Percentiles rank a stretch among this genome's conserved stretches.
Conservation (phyloP, 2,329 filamentous ascomycete species). For the Fusarium sp. region DNA sequence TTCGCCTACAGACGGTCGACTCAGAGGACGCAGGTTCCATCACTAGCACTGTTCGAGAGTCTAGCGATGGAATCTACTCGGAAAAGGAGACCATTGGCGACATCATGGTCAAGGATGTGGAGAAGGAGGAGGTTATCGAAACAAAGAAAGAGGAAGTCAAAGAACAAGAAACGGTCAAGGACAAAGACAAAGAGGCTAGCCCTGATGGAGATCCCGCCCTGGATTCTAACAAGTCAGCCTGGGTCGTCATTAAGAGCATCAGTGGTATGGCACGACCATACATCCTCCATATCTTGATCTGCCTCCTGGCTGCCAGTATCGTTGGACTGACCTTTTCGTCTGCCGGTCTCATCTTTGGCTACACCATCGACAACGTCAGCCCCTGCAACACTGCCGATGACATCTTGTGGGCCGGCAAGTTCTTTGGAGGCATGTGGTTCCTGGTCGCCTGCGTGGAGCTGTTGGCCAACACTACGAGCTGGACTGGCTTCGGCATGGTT, state of each 20-base stretch:
- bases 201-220: slow-evolving; percentile 51
- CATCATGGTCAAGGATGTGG: slow-evolving; percentile 44
- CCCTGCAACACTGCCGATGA: slow-evolving; percentile 56
- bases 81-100: slow-evolving; percentile 54
- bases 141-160: slow-evolving; percentile 45
- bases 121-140: slow-evolving; percentile 56
- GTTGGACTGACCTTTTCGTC: slow-evolving; percentile 66
- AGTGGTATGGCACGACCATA: slow-evolving; percentile 54
- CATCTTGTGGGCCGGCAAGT: slow-evolving; percentile 54
- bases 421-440: slow-evolving; percentile 69
- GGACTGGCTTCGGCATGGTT: slow-evolving; percentile 59
- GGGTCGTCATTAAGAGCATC: slow-evolving; percentile 54
- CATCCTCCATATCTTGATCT: slow-evolving; percentile 53
- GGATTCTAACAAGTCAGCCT: slow-evolving; percentile 55
- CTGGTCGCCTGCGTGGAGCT: slow-evolving; percentile 61
- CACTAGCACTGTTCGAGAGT: slow-evolving; percentile 47
- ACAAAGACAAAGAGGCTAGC: slow-evolving; percentile 47
- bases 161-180: slow-evolving; percentile 47
- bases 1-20: slow-evolving; percentile 57
- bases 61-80: slow-evolving; percentile 57
- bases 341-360: slow-evolving; percentile 64
- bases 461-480: slow-evolving; percentile 67
- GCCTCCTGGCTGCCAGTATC: slow-evolving; percentile 59
- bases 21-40: slow-evolving; percentile 46
- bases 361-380: slow-evolving; percentile 58